phyloP scores from a whole-genome alignment of 2,329 filamentous ascomycete species.

The Epichloe gansuensis region DNA sequence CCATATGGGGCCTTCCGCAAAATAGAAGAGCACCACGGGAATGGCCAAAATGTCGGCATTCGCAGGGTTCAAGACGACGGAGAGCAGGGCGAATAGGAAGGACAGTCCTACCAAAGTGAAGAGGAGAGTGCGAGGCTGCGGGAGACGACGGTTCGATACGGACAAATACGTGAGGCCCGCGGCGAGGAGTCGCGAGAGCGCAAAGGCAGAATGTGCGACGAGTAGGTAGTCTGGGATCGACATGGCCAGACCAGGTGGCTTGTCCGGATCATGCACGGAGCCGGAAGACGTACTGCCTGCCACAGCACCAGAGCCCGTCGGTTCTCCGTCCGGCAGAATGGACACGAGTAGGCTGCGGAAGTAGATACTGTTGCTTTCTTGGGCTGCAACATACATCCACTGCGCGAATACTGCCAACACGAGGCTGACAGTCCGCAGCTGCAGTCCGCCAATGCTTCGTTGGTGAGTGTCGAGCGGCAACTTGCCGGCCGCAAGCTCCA shows the following conservation, averaged over 20 bases:
- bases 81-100: constrained; percentile 40
- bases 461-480: constrained; percentile 39
- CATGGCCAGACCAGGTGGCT: constrained; percentile 34
- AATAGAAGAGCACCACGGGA: constrained; percentile 59
- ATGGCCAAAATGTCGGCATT: constrained; percentile 38
- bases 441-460: constrained; percentile 34
- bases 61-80: constrained; percentile 29
- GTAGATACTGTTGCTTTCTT: constrained; percentile 52
- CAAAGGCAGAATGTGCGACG: constrained; percentile 60
- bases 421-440: constrained; percentile 44
- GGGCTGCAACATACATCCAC: constrained; percentile 66
- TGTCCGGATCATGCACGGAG: constrained; percentile 14
- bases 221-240: constrained; percentile 54
- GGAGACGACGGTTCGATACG: constrained; percentile 33
- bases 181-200: constrained; percentile 58
- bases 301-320: constrained; percentile 11
- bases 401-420: constrained; percentile 63
- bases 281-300: constrained; percentile 17
- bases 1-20: constrained; percentile 74
- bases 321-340: constrained; percentile 19
- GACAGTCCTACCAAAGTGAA: constrained; percentile 47
- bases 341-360: constrained; percentile 40
- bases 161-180: constrained; percentile 49
- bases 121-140: constrained; percentile 58
- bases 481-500: constrained; percentile 33